These are phyloP conservation scores for Mortierella sp. DNA, from an alignment of 371 early-diverging fungal genomes.

Conservation along the genomic window DNA sequence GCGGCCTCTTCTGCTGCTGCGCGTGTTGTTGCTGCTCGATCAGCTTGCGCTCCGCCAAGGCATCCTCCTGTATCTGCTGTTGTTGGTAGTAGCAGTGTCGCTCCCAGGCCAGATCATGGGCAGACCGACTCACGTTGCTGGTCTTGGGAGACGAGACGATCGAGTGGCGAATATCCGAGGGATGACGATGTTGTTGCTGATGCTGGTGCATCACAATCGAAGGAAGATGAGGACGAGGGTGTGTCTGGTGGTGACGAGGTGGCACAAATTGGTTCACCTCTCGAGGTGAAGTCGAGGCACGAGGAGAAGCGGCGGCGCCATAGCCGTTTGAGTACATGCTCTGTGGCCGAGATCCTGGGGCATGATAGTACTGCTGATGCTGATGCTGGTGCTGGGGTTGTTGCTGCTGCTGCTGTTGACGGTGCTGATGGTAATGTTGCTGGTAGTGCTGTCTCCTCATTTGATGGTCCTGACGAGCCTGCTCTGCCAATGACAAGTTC, in stretches of 20 bases:
- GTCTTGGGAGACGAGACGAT: not conserved
- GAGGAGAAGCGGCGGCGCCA: not conserved
- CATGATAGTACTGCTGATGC: conserved; percentile 1
- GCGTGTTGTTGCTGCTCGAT: conserved; percentile 1
- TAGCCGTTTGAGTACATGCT: conserved; percentile 1
- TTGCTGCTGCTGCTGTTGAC: conserved; percentile 27
- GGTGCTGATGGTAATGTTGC: conserved; percentile 32
- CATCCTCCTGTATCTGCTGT: conserved; percentile 38
- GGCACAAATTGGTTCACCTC: not conserved
- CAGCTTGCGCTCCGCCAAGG: conserved; percentile 17
- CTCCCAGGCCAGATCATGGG: conserved; percentile 45
- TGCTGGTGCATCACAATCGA: not conserved
- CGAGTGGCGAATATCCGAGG: not conserved
- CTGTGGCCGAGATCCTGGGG: not conserved
- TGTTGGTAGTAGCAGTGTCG: conserved; percentile 52
- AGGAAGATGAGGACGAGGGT: not conserved
- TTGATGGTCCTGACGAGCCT: conserved; percentile 39
- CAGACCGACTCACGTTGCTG: conserved; percentile 18
- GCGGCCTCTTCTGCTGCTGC: conserved; percentile 17
- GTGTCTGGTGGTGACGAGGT: not conserved
- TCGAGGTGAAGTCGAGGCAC: not conserved
- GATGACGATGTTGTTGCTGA: not conserved
- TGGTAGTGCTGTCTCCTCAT: conserved; percentile 41
- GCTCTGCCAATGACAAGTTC: conserved; percentile 40
- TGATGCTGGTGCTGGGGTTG: conserved; percentile 22